Conservation (phyloP, 2,329 filamentous ascomycete genomes). For the Cadophora malorum region DNA sequence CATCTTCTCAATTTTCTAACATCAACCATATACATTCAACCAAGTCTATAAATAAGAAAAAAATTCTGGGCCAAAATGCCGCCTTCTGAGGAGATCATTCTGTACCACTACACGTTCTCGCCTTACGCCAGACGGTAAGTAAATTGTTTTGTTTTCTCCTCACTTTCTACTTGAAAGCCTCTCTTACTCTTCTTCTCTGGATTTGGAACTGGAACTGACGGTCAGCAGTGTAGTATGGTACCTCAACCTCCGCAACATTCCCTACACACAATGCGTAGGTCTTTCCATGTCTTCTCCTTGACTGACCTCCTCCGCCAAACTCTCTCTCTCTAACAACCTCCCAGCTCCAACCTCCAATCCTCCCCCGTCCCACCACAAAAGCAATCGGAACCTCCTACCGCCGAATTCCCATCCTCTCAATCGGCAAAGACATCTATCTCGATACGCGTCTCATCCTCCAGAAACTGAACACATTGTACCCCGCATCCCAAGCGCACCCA, state of each 20-base stretch:
- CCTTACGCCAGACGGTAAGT: slow-evolving; percentile 63
- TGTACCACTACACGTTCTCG: slow-evolving; percentile 72
- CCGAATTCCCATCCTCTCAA: slow-evolving; percentile 71
- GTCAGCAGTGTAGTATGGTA: slow-evolving; percentile 64
- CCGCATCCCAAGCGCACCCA: slow-evolving; percentile 48
- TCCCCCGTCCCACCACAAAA: slow-evolving; percentile 70
- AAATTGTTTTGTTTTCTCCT: background rate
- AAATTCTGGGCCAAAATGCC: background rate
- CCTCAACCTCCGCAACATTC: slow-evolving; percentile 67
- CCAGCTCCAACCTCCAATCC: slow-evolving; percentile 67
- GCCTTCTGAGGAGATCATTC: slow-evolving; percentile 46
- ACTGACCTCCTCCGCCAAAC: background rate
- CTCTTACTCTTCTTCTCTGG: background rate
- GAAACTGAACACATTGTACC: slow-evolving; percentile 66
- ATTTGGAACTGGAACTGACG: slow-evolving; percentile 1
- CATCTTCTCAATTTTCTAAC: background rate
- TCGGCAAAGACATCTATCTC: slow-evolving; percentile 71
- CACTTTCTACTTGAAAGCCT: too few relatives aligned
- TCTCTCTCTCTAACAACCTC: slow-evolving; percentile 12
- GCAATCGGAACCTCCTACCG: slow-evolving; percentile 69
- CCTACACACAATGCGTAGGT: slow-evolving; percentile 71
- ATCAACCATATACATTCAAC: background rate
- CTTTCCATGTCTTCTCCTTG: slow-evolving; percentile 7
- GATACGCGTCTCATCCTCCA: slow-evolving; percentile 72
- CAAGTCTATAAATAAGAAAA: background rate